phyloP scores from a whole-genome alignment of 306 rosid species.

The Quercus cerris region DNA sequence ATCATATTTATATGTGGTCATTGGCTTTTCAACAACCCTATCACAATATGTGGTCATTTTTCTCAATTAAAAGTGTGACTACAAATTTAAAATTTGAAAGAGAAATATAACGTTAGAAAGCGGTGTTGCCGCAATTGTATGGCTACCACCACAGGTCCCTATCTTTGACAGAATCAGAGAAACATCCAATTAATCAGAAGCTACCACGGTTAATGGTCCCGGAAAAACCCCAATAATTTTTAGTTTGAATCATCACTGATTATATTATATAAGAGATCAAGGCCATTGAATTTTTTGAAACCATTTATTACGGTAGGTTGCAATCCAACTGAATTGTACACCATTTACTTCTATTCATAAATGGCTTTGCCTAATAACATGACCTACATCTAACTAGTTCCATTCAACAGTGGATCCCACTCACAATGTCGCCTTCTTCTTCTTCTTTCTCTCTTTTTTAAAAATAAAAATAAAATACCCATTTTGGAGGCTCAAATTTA shows the following conservation, averaged over 20 bases:
- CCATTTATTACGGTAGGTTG: slow-evolving; percentile 84
- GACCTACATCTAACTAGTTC: slow-evolving; percentile 41
- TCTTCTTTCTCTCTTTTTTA: not conserved
- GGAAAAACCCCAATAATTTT: not conserved
- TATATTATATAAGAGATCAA: slow-evolving; percentile 8
- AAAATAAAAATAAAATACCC: not conserved
- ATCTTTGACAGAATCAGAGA: slow-evolving; percentile 16
- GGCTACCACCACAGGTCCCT: slow-evolving; percentile 14
- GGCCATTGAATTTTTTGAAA: slow-evolving; percentile 38
- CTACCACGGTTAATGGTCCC: slow-evolving; percentile 33
- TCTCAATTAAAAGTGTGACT: slow-evolving; percentile 26
- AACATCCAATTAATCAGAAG: slow-evolving; percentile 8
- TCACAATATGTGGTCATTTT: slow-evolving; percentile 28
- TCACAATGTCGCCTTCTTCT: not conserved
- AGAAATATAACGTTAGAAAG: slow-evolving; percentile 30
- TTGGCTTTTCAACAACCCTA: slow-evolving; percentile 28
- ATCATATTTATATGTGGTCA: not conserved
- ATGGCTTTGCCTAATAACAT: slow-evolving; percentile 62
- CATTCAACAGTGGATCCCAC: slow-evolving; percentile 71
- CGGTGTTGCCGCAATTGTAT: slow-evolving; percentile 18
- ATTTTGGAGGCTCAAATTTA: not conserved
- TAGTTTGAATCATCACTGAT: not conserved
- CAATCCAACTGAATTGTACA: slow-evolving; percentile 62
- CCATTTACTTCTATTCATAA: slow-evolving; percentile 73
- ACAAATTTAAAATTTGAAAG: slow-evolving; percentile 33